Base-by-base conservation (phyloP, 2,329 filamentous ascomycete species). In the Pestalotiopsis sp. region DNA sequence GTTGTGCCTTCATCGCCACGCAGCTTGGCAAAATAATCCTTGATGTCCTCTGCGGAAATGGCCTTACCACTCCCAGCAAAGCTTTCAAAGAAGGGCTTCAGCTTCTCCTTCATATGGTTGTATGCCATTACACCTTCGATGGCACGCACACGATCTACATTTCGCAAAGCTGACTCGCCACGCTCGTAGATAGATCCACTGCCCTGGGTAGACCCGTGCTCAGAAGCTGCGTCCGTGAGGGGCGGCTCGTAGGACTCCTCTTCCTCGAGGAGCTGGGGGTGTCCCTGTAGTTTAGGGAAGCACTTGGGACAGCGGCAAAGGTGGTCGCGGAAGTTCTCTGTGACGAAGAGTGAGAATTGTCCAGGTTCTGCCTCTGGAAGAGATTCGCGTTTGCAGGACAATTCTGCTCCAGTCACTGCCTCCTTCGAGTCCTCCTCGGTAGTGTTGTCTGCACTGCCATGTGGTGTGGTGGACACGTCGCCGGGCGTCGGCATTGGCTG, bases 41-140 rank as follows among this genome's bases (percentile, higher is more conserved):
- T 99, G 81, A 99, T 96, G 81, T 98, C 95, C 77, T 99, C 96
- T 1, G 95, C 95, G 1, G 94, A 91, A 25, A 99, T 95, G 0
- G 93, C 91, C 79, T 93, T 85, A 1, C 95, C 95, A 71, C 92
- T 97, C 78, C 98, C 94, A 0, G 96, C 96, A 78, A 97, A 99
- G 58, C 97, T 92, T 81, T 95, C 90, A 76, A 99, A 89, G 79
- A 99, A 98, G 0, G 91, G 91, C 84, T 95, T 97, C n/a, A 99
- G 90, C 78, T 95, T 95, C 77, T 98, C 95, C 77, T 97, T 96
- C 70, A 99, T 87, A 76, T 97, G 92, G 76, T 98, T 98, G 81
- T 98, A 99, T 0, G 95, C 95, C 94, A 98, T 98, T 61, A 97
- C 95, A 17, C 96, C 96, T 79, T 99, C 93, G 68, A 99, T 97